Evolutionary conservation across 768 basidiomycete species (phyloP).

Genomic region (Lentinula sp.): DNA sequence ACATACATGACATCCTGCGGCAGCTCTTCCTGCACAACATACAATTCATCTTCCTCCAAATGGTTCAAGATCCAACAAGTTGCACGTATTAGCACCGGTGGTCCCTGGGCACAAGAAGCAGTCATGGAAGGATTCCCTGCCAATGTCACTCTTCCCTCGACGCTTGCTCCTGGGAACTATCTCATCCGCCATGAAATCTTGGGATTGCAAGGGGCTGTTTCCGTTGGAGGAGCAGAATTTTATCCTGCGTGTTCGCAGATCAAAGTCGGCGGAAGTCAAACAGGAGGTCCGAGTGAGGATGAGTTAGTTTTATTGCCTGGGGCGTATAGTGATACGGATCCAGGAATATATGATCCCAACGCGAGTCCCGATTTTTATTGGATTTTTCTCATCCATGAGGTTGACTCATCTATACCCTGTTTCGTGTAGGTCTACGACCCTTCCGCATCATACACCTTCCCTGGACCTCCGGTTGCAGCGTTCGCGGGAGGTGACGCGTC

Average conservation of each 20-base stretch:
- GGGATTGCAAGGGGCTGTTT: conserved; percentile 57
- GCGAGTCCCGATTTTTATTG: background rate
- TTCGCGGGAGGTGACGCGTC: conserved; percentile 1
- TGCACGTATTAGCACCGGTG: conserved; percentile 21
- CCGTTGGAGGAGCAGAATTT: conserved; percentile 66
- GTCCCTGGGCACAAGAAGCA: conserved; percentile 45
- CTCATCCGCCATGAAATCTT: conserved; percentile 78
- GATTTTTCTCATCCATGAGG: background rate
- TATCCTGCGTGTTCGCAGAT: conserved; percentile 69
- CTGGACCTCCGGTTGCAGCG: conserved; percentile 29
- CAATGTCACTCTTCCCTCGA: conserved; percentile 37
- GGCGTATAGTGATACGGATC: conserved; percentile 63
- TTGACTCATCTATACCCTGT: background rate
- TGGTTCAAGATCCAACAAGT: conserved; percentile 45
- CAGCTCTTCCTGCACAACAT: conserved; percentile 30
- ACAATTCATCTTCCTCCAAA: conserved; percentile 31
- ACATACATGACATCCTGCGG: conserved; percentile 46
- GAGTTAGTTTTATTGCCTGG: conserved; percentile 68
- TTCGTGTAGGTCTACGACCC: conserved; percentile 10
- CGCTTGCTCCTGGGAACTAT: conserved; percentile 63
- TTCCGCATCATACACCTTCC: conserved; percentile 22
- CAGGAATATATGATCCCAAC: conserved; percentile 52
- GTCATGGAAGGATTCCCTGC: conserved; percentile 38
- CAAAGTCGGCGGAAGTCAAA: conserved; percentile 46
- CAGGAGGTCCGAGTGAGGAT: conserved; percentile 34